Percentiles rank a stretch among this genome's conserved stretches.
Evolutionary conservation across 1,284 basidiomycete species (phyloP).

Genomic region (Microbotryum intermedium): DNA sequence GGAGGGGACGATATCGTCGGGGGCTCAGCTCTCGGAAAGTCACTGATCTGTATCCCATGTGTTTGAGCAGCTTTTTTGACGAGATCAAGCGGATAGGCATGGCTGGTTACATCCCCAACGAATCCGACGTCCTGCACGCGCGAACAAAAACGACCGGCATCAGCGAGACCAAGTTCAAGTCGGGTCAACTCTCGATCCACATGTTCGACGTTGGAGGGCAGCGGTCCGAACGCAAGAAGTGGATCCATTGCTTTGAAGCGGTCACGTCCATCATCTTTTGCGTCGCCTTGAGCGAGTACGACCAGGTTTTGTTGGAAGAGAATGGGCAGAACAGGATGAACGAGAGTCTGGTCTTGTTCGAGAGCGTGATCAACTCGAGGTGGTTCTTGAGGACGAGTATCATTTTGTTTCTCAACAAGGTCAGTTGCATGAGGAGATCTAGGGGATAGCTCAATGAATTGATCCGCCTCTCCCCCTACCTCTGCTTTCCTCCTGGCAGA

Average conservation of each 20-base stretch:
- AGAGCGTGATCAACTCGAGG: conserved; percentile 91
- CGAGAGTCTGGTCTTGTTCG: conserved; percentile 86
- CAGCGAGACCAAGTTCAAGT: conserved; percentile 61
- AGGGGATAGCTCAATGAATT: neutral
- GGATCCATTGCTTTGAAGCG: conserved; percentile 46
- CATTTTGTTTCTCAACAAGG: conserved; percentile 38
- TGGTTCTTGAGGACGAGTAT: conserved; percentile 63
- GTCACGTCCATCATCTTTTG: conserved; percentile 74
- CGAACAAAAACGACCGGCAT: conserved; percentile 89
- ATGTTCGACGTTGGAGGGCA: conserved; percentile 90
- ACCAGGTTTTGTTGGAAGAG: conserved; percentile 89
- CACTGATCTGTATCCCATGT: conserved; percentile 34
- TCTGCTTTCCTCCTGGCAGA: conserved; percentile 39
- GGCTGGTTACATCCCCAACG: conserved; percentile 72
- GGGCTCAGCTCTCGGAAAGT: conserved; percentile 2
- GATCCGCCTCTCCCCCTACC: neutral
- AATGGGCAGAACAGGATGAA: conserved; percentile 91
- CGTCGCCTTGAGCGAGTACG: conserved; percentile 78
- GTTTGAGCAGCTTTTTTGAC: conserved; percentile 64
- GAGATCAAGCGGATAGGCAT: conserved; percentile 73
- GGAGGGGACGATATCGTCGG: neutral
- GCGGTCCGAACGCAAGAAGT: conserved; percentile 78
- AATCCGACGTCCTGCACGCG: conserved; percentile 80
- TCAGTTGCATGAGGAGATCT: neutral
- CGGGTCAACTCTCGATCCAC: conserved; percentile 47